Conservation (phyloP, 177 flowering plant genomes). For the Vitis hybrid region DNA sequence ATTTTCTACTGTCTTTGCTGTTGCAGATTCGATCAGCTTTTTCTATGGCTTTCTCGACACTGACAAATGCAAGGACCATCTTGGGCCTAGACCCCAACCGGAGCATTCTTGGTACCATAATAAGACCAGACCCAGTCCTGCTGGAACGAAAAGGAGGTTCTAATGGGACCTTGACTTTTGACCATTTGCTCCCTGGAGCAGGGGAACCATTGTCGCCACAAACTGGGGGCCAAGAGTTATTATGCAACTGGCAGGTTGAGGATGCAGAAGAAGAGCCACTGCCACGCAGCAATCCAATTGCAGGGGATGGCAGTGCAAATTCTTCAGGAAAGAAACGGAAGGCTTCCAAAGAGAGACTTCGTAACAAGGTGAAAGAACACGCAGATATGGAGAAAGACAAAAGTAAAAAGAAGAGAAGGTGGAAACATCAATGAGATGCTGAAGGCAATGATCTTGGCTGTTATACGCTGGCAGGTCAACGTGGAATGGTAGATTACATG, state of each 20-base stretch:
- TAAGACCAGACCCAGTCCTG: slow-evolving; percentile 80
- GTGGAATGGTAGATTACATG: neutral
- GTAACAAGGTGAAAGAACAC: slow-evolving; percentile 31
- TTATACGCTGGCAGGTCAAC: neutral
- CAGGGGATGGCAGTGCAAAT: slow-evolving; percentile 19
- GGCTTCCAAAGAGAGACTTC: slow-evolving; percentile 27
- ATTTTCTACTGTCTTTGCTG: neutral
- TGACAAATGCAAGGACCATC: slow-evolving; percentile 70
- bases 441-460: slow-evolving; percentile 3
- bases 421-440: slow-evolving; percentile 10
- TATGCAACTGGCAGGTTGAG: slow-evolving; percentile 72
- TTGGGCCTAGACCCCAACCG: slow-evolving; percentile 61
- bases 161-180: slow-evolving; percentile 63
- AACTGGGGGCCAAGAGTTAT: slow-evolving; percentile 38
- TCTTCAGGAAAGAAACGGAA: slow-evolving; percentile 59
- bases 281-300: slow-evolving; percentile 46
- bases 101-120: slow-evolving; percentile 91
- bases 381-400: slow-evolving; percentile 27
- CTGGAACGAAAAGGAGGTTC: slow-evolving; percentile 81
- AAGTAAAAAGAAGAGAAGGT: slow-evolving; percentile 24
- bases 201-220: slow-evolving; percentile 50
- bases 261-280: slow-evolving; percentile 62
- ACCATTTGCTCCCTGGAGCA: slow-evolving; percentile 76
- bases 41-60: slow-evolving; percentile 66
- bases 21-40: slow-evolving; percentile 89